Base-by-base conservation (phyloP, 2,329 filamentous ascomycete genomes). In the Trichophyton schoenleinii region DNA sequence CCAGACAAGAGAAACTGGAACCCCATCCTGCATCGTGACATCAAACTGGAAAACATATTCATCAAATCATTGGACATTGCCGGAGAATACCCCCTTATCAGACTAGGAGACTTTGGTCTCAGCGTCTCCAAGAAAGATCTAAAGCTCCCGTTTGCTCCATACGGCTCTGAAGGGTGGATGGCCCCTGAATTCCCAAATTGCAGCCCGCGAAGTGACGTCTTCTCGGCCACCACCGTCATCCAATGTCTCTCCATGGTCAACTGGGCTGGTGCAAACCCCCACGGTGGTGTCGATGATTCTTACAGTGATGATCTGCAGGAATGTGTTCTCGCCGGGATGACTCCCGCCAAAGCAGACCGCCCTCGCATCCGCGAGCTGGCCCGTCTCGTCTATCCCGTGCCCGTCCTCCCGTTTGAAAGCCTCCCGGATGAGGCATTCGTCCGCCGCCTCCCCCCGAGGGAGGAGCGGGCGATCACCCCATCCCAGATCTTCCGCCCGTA, bases 1-100 rank as follows among this genome's bases (percentile, higher is more conserved):
- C 55, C 61, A 8, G 49, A 46, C 25, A 6, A 48, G 20, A 7
- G 36, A 15, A 52, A 36, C 8, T 65, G 66, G 62, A 28, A 20
- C 28, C 41, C 46, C 0, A 60, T 68, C 44, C 22, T 68, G 36
- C 67, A 68, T 41, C 49, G 66, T 1, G 66, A 68, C 49, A 64
- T 68, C 58, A 68, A 67, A 57, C 62, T 64, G 2, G 64, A 57
- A 2, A 61, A 61, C 31, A 34, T 63, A 38, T 63, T 59, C 36
- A 42, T 64, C 55, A 60, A 59, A 22, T 22, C 20, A 2, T 31
- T 15, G 7, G 31, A 31, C 18, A 34, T 28, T 20, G 38, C 36
- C 13, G 58, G 58, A 13, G 15, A 31, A 9, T 62, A 61, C 49
- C 62, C 66, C 20, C 28, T 53, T 7, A 20, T 65, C 55, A 63